A percentile compares a stretch with the other conserved stretches of the same genome.
phyloP scores from a whole-genome alignment of 2,329 filamentous ascomycete species.

The Mycosphaerella sp. region DNA sequence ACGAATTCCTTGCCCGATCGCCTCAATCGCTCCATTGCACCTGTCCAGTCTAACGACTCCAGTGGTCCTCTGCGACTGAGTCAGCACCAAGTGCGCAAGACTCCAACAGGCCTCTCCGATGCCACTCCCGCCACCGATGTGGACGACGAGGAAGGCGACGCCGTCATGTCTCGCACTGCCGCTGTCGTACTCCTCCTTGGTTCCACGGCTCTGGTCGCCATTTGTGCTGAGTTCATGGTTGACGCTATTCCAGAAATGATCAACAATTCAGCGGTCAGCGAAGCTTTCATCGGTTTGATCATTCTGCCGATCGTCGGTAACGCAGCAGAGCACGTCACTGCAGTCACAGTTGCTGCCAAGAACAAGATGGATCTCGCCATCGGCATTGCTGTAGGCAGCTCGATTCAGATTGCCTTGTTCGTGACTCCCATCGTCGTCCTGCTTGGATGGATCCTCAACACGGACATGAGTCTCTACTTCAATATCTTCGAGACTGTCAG shows the following conservation, averaged over 20 bases:
- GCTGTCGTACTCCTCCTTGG: constrained; percentile 51
- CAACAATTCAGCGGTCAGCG: constrained; percentile 52
- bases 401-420: constrained; percentile 75
- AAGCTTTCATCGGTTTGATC: constrained; percentile 74
- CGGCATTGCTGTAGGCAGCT: constrained; percentile 71
- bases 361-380: constrained; percentile 83
- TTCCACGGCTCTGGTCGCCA: constrained; percentile 54
- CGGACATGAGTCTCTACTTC: constrained; percentile 61
- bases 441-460: constrained; percentile 70
- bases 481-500: constrained; percentile 60
- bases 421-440: constrained; percentile 71
- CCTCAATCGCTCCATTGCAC: constrained; percentile 41
- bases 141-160: constrained; percentile 30
- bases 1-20: constrained; percentile 70
- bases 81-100: constrained; percentile 19
- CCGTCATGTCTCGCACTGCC: constrained; percentile 52
- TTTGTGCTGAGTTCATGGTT: constrained; percentile 67
- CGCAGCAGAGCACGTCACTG: constrained; percentile 74
- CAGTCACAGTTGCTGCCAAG: constrained; percentile 72
- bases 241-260: constrained; percentile 66
- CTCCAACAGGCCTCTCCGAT: constrained; percentile 1
- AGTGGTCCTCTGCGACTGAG: constrained; percentile 28
- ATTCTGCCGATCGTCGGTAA: constrained; percentile 79
- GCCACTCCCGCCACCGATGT: constrained; percentile 8
- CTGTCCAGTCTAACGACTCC: constrained; percentile 14